Percentiles rank a stretch among this genome's conserved stretches.
These are phyloP conservation scores for Beauveria australis DNA, from an alignment of 2,329 filamentous ascomycete genomes.

Conservation along the genomic window DNA sequence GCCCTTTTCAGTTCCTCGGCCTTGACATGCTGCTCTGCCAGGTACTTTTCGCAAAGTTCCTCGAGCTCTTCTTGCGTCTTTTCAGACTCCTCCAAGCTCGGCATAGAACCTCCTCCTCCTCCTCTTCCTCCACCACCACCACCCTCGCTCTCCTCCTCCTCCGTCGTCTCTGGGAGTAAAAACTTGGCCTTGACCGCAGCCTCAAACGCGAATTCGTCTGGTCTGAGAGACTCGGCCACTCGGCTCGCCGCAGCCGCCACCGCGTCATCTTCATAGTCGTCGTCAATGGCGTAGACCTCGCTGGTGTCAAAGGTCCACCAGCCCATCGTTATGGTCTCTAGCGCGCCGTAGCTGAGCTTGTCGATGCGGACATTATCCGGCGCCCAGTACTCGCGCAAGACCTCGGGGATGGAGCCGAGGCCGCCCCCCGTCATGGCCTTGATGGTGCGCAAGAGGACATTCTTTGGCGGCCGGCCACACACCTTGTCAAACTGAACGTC, in stretches of 20 bases:
- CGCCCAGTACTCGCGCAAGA: background rate
- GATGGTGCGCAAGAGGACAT: slow-evolving; percentile 9
- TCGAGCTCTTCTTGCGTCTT: background rate
- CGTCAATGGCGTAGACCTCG: background rate
- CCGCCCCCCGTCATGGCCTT: background rate
- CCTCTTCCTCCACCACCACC: background rate
- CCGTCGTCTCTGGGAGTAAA: background rate
- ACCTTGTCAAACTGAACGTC: slow-evolving; percentile 9
- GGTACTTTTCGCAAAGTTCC: background rate
- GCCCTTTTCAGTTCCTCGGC: background rate
- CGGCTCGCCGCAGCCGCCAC: background rate
- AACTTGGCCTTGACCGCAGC: background rate
- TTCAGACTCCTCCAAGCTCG: background rate
- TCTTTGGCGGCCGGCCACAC: slow-evolving; percentile 12
- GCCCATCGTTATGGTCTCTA: background rate
- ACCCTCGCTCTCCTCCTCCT: background rate
- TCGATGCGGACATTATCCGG: background rate
- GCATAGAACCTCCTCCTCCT: background rate
- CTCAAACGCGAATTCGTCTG: background rate
- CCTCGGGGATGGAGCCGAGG: background rate
- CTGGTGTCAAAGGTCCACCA: slow-evolving; percentile 8
- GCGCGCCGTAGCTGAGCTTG: background rate
- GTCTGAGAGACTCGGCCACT: background rate
- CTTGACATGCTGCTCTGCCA: background rate
- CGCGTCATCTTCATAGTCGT: background rate